Evolutionary conservation across 805 yeast genomes (phyloP).

Genomic region (Saccharomycopsis capsularis): DNA sequence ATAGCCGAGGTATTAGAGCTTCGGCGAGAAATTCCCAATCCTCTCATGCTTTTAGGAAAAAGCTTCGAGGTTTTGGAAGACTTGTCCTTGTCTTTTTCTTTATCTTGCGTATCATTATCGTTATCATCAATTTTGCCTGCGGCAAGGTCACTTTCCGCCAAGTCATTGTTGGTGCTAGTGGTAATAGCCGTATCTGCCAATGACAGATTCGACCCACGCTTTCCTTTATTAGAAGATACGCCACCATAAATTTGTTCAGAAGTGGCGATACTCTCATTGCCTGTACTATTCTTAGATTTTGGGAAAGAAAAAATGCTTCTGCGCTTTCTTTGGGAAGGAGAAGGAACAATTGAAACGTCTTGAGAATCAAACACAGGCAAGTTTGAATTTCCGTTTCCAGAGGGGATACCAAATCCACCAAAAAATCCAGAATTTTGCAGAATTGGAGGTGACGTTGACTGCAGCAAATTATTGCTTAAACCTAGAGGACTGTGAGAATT

Average conservation of each 20-base stretch:
- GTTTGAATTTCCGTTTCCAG: background rate
- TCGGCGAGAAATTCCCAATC: conserved; percentile 17
- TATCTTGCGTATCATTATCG: background rate
- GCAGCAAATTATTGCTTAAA: background rate
- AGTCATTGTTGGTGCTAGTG: background rate
- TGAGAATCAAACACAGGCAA: background rate
- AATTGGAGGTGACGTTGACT: too few relatives aligned
- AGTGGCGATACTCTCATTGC: too few relatives aligned
- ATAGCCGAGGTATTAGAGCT: conserved; percentile 2
- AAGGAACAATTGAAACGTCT: background rate
- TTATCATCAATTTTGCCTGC: background rate
- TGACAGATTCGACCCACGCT: background rate
- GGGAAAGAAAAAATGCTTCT: conserved; percentile 16
- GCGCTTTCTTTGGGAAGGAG: conserved; percentile 15
- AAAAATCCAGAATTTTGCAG: too few relatives aligned
- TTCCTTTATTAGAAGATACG: too few relatives aligned
- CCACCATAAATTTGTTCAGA: too few relatives aligned
- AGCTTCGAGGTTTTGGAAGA: conserved; percentile 15
- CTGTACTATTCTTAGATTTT: conserved; percentile 1
- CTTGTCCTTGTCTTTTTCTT: background rate
- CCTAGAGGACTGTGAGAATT: background rate
- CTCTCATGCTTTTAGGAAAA: conserved; percentile 21
- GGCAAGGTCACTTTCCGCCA: background rate
- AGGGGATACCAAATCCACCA: background rate
- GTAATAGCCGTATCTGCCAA: background rate